Percentiles rank a stretch among this genome's conserved stretches.
Conservation (phyloP, 2,329 filamentous ascomycete species). For the Nothomitra cinnamomea region DNA sequence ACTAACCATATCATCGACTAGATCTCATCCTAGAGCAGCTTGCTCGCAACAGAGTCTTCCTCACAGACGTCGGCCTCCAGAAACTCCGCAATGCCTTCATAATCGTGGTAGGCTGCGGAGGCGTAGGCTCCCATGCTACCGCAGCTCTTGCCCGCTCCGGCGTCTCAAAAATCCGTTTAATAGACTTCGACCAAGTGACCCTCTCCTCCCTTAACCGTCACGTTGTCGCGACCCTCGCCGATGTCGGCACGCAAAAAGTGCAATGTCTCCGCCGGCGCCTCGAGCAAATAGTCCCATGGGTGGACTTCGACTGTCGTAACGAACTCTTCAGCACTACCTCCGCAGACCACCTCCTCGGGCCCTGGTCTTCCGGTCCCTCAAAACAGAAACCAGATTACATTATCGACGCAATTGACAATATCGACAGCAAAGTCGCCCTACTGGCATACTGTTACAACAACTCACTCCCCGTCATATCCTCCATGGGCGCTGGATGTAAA, state of each 20-base stretch:
- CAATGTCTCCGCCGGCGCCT: conserved; percentile 63
- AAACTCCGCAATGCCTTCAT: conserved; percentile 72
- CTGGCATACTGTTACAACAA: conserved; percentile 74
- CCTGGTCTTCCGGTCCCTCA: conserved; percentile 36
- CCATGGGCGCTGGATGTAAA: conserved; percentile 95
- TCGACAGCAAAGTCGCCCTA: conserved; percentile 85
- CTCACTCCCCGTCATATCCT: conserved; percentile 67
- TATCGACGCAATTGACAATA: conserved; percentile 97
- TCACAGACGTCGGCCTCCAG: conserved; percentile 62
- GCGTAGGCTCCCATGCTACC: conserved; percentile 83
- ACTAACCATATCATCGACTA: conserved; percentile 15
- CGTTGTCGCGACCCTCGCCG: conserved; percentile 80
- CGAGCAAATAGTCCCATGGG: conserved; percentile 82
- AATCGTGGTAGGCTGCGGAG: conserved; percentile 81
- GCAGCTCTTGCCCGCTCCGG: conserved; percentile 78
- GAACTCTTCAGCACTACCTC: conserved; percentile 60
- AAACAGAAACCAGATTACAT: conserved; percentile 63
- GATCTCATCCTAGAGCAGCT: conserved; percentile 90
- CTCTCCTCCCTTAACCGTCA: conserved; percentile 91
- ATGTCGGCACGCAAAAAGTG: conserved; percentile 88
- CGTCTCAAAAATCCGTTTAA: conserved; percentile 68
- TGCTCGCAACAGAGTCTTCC: conserved; percentile 80
- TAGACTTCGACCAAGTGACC: conserved; percentile 97
- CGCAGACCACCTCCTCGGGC: conserved; percentile 48
- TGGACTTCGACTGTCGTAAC: conserved; percentile 68